Base-by-base conservation (phyloP, 2,329 filamentous ascomycete genomes). In the Elsinoe arachidis region DNA sequence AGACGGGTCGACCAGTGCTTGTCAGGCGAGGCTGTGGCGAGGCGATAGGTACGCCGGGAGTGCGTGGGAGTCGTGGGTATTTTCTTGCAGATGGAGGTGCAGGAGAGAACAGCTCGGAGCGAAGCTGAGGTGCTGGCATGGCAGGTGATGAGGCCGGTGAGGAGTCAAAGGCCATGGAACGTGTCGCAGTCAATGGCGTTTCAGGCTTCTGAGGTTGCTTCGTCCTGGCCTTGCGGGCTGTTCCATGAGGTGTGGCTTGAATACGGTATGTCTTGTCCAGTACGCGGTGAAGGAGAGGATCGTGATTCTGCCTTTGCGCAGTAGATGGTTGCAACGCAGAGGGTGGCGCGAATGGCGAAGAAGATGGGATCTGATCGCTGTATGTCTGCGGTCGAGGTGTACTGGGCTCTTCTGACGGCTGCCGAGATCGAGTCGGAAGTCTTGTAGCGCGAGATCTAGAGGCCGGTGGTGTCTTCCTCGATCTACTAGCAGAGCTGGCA, bases 181-280 rank as follows among this genome's bases (percentile, higher is more conserved):
- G 47, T 3, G 70, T 68, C 15, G 68, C 65, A 5, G 75, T 73
- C 0, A 71, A 72, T 34, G 71, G 69, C 26, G 74, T 75, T 17
- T 64, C 68, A 61, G 57, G 57, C 65, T 58, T 21, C 61, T 60
- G n/a, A 62, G 65, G 56, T 65, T 64, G 30, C 64, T 67, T 66
- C 6, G 35, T 21, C 56, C 34, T 58, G 58, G 76, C 73, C 59
- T 76, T 75, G 4, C 70, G 69, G 39, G 74, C 75, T 9, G 84
- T 86, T 3, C 38, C 39, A 63, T 93, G 85, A 0, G 93, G 93
- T 9, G 93, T 99, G 5, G 92, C 90, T 71, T 95, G 89, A 21
- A 99, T 80, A 33, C 92, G 88, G 75, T 95, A 99, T 58, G 88
- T 96, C 73, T 95, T 96, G 76, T 97, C 91, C 4, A 95, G 82